Evolutionary conservation across 495 filamentous ascomycete species (phyloP), one percentile per base, ranked within the genome.

Genomic region (Lophiotrema nucula): DNA sequence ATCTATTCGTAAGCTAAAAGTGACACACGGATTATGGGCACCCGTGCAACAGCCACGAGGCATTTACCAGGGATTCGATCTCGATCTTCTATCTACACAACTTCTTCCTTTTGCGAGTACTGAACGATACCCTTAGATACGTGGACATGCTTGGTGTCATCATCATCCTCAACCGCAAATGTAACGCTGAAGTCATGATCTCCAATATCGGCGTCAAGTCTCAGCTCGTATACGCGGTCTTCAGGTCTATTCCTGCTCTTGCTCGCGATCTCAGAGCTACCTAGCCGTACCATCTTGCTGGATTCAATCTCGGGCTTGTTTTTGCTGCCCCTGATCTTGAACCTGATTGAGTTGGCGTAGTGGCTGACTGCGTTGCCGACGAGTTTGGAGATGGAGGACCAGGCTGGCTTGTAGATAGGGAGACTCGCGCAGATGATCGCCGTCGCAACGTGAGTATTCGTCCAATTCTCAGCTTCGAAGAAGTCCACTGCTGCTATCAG

Each of bases 401-500:
- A 57, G 10, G 49, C 18, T 21, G 53, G 45, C 16, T 57, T 48
- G 53, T 49, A 57, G 15, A 57, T 19, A 12, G 53, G 53, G 12
- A 57, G 27, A 33, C 53, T 48, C 4, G 53, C 53, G 35, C 44
- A 48, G 15, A 57, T 24, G 16, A 57, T 48, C 0, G 43, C 43
- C 4, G 53, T 57, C 3, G 46, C 6, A 10, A 25, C 12, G 53
- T 57, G 53, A 6, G 49, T 48, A 35, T 57, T 47, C n/a, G 53
- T 28, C 53, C 53, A 57, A 12, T 10, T 19, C n/a, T 47, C 41
- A 12, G 25, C 26, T 25, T 56, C 26, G 13, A 43, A 25, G 25
- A 56, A 38, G 18, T 56, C 26, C 1, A 56, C 52, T 47, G 19
- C 10, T 31, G 5, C 3, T 12, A 24, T 37, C 2, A 6, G 16